Evolutionary conservation across 2,329 filamentous ascomycete genomes (phyloP).

Genomic region (Beauveria rudraprayagi): DNA sequence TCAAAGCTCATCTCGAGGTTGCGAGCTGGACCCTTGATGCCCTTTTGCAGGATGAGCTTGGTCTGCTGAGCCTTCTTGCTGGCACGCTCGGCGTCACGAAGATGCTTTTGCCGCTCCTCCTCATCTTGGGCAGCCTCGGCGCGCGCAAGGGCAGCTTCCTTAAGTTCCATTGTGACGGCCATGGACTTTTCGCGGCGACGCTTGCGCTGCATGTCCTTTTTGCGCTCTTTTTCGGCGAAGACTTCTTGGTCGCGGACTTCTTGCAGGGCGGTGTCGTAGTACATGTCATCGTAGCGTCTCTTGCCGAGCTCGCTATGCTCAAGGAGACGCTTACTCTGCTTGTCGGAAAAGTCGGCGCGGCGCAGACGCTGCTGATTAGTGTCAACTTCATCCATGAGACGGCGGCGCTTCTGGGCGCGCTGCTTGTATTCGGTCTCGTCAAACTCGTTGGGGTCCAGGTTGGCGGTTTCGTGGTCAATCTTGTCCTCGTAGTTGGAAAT

Average conservation of each 20-base stretch:
- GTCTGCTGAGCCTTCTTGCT: constrained; percentile 91
- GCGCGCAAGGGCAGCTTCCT: constrained; percentile 71
- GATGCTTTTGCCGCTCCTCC: constrained; percentile 68
- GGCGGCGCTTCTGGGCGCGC: constrained; percentile 56
- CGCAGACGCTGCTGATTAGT: constrained; percentile 54
- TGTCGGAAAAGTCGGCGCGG: constrained; percentile 50
- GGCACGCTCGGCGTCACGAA: constrained; percentile 80
- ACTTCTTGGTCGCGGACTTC: constrained; percentile 87
- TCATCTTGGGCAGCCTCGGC: constrained; percentile 75
- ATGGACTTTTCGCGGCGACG: constrained; percentile 92
- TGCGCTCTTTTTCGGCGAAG: constrained; percentile 93
- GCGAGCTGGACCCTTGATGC: constrained; percentile 67
- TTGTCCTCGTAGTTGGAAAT: constrained; percentile 31
- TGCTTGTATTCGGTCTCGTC: constrained; percentile 44
- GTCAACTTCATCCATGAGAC: constrained; percentile 59
- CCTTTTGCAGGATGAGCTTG: constrained; percentile 77
- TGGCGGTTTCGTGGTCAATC: constrained; percentile 39
- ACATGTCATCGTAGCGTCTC: constrained; percentile 64
- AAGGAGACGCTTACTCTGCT: constrained; percentile 53
- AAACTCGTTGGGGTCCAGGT: constrained; percentile 35
- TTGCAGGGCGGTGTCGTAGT: constrained; percentile 73
- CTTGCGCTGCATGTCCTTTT: constrained; percentile 99
- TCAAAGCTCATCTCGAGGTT: constrained; percentile 72
- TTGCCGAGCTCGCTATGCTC: constrained; percentile 64
- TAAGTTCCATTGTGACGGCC: constrained; percentile 84